These are phyloP conservation scores for Fraxinus excelsior DNA, from an alignment of 257 asterid species.

Conservation along the genomic window DNA sequence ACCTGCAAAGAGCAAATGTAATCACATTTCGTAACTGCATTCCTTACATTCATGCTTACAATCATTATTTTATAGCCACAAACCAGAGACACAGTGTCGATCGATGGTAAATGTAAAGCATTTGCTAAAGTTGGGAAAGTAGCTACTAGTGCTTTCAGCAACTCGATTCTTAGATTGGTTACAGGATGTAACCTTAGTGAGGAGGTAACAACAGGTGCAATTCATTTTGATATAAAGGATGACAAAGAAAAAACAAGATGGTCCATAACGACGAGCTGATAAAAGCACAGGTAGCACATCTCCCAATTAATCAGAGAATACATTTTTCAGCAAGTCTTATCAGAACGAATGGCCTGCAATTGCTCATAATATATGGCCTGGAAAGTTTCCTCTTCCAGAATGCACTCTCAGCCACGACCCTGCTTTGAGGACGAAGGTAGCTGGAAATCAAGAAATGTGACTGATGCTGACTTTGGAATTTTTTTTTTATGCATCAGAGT, in stretches of 20 bases:
- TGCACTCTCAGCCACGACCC: conserved; percentile 12
- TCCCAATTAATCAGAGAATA: conserved; percentile 7
- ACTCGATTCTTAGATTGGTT: not conserved
- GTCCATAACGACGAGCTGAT: not conserved
- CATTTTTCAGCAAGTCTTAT: not conserved
- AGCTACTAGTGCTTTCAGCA: not conserved
- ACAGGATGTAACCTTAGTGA: conserved; percentile 17
- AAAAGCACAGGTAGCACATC: not conserved
- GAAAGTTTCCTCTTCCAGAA: conserved; percentile 13
- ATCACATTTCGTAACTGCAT: conserved; percentile 10
- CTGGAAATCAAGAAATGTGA: not conserved
- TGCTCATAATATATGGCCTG: not conserved
- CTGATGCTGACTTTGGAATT: not conserved
- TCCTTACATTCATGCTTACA: conserved; percentile 15
- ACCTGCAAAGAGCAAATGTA: conserved; percentile 58
- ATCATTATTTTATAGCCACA: conserved; percentile 11
- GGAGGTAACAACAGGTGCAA: conserved; percentile 12
- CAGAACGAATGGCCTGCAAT: conserved; percentile 1
- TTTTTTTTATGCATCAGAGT: not conserved
- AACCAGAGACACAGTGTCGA: not conserved
- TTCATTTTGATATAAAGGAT: not conserved
- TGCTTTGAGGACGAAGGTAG: not conserved
- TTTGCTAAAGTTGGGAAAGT: not conserved
- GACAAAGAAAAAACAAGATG: not conserved
- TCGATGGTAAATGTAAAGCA: not conserved